These are phyloP conservation scores for Xylaria telfairii DNA, from an alignment of 495 filamentous ascomycete species.

Conservation along the genomic window DNA sequence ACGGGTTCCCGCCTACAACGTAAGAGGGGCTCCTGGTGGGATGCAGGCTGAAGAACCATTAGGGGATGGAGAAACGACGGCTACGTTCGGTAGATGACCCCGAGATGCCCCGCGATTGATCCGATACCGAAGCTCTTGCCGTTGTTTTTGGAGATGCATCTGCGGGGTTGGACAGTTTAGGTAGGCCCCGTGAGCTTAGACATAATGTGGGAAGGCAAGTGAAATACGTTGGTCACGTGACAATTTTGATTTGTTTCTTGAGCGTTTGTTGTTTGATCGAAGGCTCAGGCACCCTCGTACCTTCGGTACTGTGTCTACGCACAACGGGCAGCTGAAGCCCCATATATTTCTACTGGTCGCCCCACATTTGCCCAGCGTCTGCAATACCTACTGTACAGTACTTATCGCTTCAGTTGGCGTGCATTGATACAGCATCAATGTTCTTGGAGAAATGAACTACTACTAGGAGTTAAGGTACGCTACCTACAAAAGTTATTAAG, in stretches of 20 bases:
- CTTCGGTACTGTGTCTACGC: neutral
- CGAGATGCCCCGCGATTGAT: neutral
- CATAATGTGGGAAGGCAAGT: neutral
- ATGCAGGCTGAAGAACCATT: neutral
- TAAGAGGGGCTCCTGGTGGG: neutral
- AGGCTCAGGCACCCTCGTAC: neutral
- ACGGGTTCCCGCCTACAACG: neutral
- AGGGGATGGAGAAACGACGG: neutral
- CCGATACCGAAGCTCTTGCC: conserved; percentile 3
- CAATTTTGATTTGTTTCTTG: neutral
- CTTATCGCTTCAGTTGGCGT: no score
- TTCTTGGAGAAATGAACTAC: no score
- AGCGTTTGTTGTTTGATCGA: neutral
- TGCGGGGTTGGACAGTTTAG: conserved; percentile 1
- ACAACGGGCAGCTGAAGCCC: neutral
- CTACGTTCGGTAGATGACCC: neutral
- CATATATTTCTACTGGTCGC: neutral
- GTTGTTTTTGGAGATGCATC: conserved; percentile 6
- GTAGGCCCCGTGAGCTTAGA: neutral
- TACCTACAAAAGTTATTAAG: no score
- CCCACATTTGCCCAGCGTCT: neutral
- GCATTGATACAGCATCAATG: no score
- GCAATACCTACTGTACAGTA: no score
- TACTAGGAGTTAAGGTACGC: no score
- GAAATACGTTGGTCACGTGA: neutral